These are phyloP conservation scores for Chondrus crispus DNA, from an alignment of 23 red algal species.

Conservation along the genomic window DNA sequence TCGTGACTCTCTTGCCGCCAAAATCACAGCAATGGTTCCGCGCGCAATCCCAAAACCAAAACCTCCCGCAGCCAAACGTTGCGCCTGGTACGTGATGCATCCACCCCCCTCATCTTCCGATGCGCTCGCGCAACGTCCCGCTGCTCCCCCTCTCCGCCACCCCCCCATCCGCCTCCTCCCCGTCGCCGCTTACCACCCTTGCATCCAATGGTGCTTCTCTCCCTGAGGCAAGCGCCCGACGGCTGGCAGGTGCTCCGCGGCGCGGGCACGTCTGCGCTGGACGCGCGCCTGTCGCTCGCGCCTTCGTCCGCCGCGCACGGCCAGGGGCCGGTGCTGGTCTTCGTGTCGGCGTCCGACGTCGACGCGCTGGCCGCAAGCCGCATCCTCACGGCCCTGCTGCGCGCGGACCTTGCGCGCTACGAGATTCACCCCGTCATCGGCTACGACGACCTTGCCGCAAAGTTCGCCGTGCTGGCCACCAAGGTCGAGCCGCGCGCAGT, in stretches of 20 bases:
- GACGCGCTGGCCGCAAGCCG: slow-evolving; percentile 77
- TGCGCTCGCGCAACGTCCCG: not conserved
- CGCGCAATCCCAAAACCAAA: no score
- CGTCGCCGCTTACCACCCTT: not conserved
- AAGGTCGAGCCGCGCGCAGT: slow-evolving; percentile 59
- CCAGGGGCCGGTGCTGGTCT: slow-evolving; percentile 76
- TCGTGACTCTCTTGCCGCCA: no score
- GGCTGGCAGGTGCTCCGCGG: slow-evolving; percentile 53
- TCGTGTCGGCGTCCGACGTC: slow-evolving; percentile 60
- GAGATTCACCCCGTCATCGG: slow-evolving; percentile 84
- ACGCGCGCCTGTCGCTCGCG: not conserved
- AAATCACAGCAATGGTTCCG: no score
- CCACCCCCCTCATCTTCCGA: not conserved
- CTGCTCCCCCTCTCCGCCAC: slow-evolving; percentile 8
- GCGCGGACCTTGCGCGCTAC: slow-evolving; percentile 77
- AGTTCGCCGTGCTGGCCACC: slow-evolving; percentile 46
- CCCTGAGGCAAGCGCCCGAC: slow-evolving; percentile 12
- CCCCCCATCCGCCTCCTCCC: not conserved
- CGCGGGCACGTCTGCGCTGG: not conserved
- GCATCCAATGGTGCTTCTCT: slow-evolving; percentile 25
- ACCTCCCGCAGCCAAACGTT: no score
- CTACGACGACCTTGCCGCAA: slow-evolving; percentile 55
- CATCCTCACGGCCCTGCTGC: slow-evolving; percentile 73
- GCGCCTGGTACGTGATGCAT: no score
- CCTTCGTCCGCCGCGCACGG: slow-evolving; percentile 15